These are phyloP conservation scores for Phytophthora rubi DNA, from an alignment of 352 stramenopile genomes.

Conservation along the genomic window DNA sequence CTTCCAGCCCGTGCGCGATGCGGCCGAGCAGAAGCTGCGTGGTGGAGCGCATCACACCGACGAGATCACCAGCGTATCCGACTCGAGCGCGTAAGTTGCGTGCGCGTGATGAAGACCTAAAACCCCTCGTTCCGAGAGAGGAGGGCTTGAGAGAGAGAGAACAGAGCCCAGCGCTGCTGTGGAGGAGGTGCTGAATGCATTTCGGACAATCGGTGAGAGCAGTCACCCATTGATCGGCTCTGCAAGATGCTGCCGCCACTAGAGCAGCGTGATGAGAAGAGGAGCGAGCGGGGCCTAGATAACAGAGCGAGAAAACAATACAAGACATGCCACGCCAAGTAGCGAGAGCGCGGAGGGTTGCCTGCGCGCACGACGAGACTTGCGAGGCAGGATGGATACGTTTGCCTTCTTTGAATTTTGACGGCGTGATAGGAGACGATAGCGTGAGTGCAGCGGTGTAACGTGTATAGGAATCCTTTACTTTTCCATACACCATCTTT, in stretches of 20 bases:
- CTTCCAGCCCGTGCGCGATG: slow-evolving; percentile 94
- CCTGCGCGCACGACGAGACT: slow-evolving; percentile 33
- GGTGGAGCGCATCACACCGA: slow-evolving; percentile 57
- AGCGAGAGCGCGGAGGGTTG: slow-evolving; percentile 19
- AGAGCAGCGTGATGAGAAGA: slow-evolving; percentile 15
- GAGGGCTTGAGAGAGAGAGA: slow-evolving; percentile 17
- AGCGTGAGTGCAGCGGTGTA: slow-evolving; percentile 43
- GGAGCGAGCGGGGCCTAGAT: slow-evolving; percentile 34
- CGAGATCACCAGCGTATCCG: slow-evolving; percentile 77
- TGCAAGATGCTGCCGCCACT: slow-evolving; percentile 20
- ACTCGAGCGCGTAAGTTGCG: slow-evolving; percentile 71
- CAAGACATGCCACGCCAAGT: slow-evolving; percentile 34
- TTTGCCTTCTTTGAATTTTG: slow-evolving; percentile 45
- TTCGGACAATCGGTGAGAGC: slow-evolving; percentile 16
- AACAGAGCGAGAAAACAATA: slow-evolving; percentile 45
- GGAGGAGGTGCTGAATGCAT: slow-evolving; percentile 20
- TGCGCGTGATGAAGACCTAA: slow-evolving; percentile 22
- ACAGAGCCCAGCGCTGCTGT: slow-evolving; percentile 20
- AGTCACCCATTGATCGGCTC: slow-evolving; percentile 16
- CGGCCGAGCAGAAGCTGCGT: slow-evolving; percentile 75
- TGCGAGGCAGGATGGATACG: slow-evolving; percentile 33
- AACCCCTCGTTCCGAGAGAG: slow-evolving; percentile 17
- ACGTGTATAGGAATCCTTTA: slow-evolving; percentile 39
- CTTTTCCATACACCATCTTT: slow-evolving; percentile 22
- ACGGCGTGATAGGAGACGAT: slow-evolving; percentile 35